Percentiles rank a stretch among this genome's conserved stretches.
These are phyloP conservation scores for Eutypella sp. DNA, from an alignment of 2,329 filamentous ascomycete species.

Conservation along the genomic window DNA sequence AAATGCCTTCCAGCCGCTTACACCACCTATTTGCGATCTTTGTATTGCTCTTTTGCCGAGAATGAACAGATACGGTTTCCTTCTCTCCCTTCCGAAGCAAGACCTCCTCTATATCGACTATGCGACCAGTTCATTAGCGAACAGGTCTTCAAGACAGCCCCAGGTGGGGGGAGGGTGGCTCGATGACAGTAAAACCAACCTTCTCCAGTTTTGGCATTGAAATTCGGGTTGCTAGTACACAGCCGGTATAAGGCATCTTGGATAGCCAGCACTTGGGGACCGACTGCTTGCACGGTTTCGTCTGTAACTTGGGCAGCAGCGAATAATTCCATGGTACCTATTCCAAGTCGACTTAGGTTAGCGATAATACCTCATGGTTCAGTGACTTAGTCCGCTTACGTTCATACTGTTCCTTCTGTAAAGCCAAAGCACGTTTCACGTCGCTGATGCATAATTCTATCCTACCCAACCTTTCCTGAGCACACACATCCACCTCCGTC, in stretches of 20 bases:
- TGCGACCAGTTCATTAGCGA: neutral
- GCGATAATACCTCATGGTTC: neutral
- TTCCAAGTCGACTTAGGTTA: neutral
- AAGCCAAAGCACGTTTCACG: neutral
- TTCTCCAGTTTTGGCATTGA: slow-evolving; percentile 1
- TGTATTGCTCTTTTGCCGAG: neutral
- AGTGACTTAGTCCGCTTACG: neutral
- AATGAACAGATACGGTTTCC: neutral
- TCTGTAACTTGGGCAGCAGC: too few relatives aligned
- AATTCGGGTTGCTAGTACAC: slow-evolving; percentile 5
- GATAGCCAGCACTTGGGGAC: neutral
- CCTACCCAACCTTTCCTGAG: slow-evolving; percentile 5
- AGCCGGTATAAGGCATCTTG: slow-evolving; percentile 5
- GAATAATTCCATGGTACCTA: neutral
- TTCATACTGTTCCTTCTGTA: neutral
- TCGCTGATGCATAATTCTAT: slow-evolving; percentile 1
- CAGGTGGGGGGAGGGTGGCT: too few relatives aligned
- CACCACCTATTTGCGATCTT: neutral
- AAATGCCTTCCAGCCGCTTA: slow-evolving; percentile 1
- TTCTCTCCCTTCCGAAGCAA: neutral
- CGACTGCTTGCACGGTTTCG: neutral
- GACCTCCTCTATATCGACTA: neutral
- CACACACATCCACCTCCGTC: slow-evolving; percentile 7
- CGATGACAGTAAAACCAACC: too few relatives aligned
- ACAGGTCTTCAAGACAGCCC: neutral